These are phyloP conservation scores for Chalara sp. DNA, from an alignment of 2,329 filamentous ascomycete genomes.

Conservation along the genomic window DNA sequence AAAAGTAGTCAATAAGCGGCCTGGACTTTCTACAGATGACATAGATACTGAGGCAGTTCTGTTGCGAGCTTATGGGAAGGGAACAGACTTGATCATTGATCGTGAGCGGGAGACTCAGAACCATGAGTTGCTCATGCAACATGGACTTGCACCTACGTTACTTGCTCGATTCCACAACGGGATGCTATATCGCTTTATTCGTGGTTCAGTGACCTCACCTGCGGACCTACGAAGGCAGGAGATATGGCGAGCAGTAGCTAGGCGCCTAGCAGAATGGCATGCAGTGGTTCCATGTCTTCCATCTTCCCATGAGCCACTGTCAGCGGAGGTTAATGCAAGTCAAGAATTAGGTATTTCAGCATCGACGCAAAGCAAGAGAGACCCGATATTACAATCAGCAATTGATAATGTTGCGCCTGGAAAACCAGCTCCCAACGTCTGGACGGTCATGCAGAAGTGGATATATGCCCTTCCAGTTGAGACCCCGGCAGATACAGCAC, in stretches of 20 bases:
- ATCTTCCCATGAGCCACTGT: slow-evolving; percentile 19
- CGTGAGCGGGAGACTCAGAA: slow-evolving; percentile 74
- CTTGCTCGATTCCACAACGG: slow-evolving; percentile 93
- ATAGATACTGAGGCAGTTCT: slow-evolving; percentile 81
- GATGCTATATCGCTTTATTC: slow-evolving; percentile 88
- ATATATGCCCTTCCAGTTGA: slow-evolving; percentile 73
- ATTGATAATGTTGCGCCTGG: slow-evolving; percentile 51
- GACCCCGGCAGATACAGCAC: slow-evolving; percentile 61
- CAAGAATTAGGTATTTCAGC: slow-evolving; percentile 19
- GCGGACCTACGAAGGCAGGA: slow-evolving; percentile 69
- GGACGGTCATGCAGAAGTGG: slow-evolving; percentile 97
- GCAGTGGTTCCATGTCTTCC: slow-evolving; percentile 58
- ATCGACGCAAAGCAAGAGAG: slow-evolving; percentile 25
- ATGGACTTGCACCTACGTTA: slow-evolving; percentile 77
- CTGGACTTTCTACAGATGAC: slow-evolving; percentile 66
- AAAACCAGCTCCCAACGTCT: slow-evolving; percentile 77
- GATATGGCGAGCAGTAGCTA: slow-evolving; percentile 78
- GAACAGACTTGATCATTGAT: slow-evolving; percentile 93
- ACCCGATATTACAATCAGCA: slow-evolving; percentile 32
- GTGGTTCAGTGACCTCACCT: slow-evolving; percentile 71
- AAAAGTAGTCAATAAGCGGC: slow-evolving; percentile 65
- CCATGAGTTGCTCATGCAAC: slow-evolving; percentile 79
- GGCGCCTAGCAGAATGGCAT: slow-evolving; percentile 88
- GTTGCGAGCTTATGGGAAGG: slow-evolving; percentile 87
- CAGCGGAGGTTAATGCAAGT: slow-evolving; percentile 32